Evolutionary conservation across 129 eudicot species (phyloP).

Genomic region (Chrysanthemum seticuspe): DNA sequence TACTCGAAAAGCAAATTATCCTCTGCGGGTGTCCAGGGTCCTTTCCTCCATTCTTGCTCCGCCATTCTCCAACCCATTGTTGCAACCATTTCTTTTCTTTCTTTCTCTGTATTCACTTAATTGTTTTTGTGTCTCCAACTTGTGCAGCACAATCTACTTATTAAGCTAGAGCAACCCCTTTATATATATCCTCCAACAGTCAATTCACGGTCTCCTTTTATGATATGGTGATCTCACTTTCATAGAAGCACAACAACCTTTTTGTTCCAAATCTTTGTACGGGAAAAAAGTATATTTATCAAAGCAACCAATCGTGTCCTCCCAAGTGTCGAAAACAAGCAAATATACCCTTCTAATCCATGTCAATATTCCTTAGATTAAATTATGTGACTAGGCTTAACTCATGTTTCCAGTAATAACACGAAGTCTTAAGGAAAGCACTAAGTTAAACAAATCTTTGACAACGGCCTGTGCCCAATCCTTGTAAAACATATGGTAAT

Average conservation of each 20-base stretch:
- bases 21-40: conserved; percentile 88
- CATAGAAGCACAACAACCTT: conserved; percentile 16
- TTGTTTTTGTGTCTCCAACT: conserved; percentile 34
- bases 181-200: conserved; percentile 34
- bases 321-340: conserved; percentile 26
- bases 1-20: conserved; percentile 63
- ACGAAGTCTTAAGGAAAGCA: conserved; percentile 24
- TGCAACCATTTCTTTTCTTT: conserved; percentile 22
- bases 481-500: conserved; percentile 27
- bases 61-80: conserved; percentile 39
- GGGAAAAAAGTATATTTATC: conserved; percentile 12
- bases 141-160: conserved; percentile 23
- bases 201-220: conserved; percentile 32
- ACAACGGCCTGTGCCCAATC: conserved; percentile 42
- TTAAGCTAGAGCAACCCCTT: conserved; percentile 23
- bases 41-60: conserved; percentile 79
- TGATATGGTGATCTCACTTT: conserved; percentile 44
- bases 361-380: conserved; percentile 19
- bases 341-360: conserved; percentile 23
- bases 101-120: not conserved
- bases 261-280: conserved; percentile 18
- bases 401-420: conserved; percentile 26
- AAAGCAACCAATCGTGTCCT: conserved; percentile 7
- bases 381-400: conserved; percentile 25
- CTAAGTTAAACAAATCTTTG: conserved; percentile 29